Base-by-base conservation (phyloP, 1,284 basidiomycete species). In the Heterobasidion annosum region DNA sequence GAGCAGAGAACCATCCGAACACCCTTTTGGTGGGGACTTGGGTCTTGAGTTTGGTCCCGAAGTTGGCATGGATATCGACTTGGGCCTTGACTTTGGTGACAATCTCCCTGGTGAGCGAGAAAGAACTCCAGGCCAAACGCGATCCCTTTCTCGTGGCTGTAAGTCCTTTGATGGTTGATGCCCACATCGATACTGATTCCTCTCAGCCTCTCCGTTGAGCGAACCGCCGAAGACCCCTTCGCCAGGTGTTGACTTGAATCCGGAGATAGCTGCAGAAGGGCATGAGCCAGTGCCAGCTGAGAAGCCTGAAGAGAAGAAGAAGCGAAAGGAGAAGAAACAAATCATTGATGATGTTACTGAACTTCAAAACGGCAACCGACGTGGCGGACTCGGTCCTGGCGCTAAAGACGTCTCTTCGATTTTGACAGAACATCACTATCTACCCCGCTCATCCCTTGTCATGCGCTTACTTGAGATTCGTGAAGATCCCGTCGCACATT, bases 281-380 rank as follows among this genome's bases (percentile, higher is more conserved):
- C 56, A 51, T 47, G 58, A 50, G 45, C 57, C 62, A 52, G 62
- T 71, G 55, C 71, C 70, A 54, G 67, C 66, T 48, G 63, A 61
- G 33, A 81, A 80, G 64, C 67, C 65, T 47, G 57, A 65, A 32
- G 63, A 61, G 33, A 81, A 80, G 64, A 74, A 77, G 53, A 81
- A 80, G 59, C 64, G 73, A 52, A 83, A 82, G 61, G 81, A 85
- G 62, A 87, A 83, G 74, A 90, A 85, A 64, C 87, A 87, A 62
- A 89, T 91, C 57, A 85, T 91, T 55, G 85, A 96, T 67, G 77
- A 81, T 12, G 82, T 91, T 47, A 93, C 89, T 2, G 93, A 96
- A 69, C 78, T 95, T 33, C 75, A 79, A n/a, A 83, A 87, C 56
- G 84, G 83, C 1, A 80, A 82, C 15, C 83, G 82, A 34, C 73